These are phyloP conservation scores for Bacterosira constricta DNA, from an alignment of 108 stramenopile species.

Conservation along the genomic window DNA sequence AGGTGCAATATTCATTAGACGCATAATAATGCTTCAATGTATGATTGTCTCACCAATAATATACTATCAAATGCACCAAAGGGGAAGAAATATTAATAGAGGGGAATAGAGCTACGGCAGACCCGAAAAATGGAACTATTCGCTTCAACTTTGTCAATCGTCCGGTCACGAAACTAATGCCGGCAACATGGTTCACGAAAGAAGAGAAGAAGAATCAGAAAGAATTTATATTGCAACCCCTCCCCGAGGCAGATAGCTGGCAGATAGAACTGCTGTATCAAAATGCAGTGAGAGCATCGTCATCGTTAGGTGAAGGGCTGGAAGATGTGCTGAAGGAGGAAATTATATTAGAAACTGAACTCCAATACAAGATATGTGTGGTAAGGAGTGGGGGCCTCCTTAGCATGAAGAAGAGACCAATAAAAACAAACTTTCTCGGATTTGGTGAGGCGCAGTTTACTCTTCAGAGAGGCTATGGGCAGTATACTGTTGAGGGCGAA, in stretches of 20 bases:
- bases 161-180: slow-evolving; percentile 47
- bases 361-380: slow-evolving; percentile 43
- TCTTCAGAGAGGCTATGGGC: slow-evolving; percentile 80
- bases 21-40: too few species aligned
- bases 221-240: slow-evolving; percentile 56
- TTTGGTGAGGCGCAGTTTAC: slow-evolving; percentile 60
- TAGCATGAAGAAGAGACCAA: slow-evolving; percentile 48
- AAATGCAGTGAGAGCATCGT: slow-evolving; percentile 55
- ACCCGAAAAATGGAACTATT: slow-evolving; percentile 54
- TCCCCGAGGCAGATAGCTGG: slow-evolving; percentile 47
- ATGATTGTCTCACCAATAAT: too few species aligned
- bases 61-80: neutral
- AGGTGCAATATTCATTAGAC: neutral
- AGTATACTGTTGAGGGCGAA: slow-evolving; percentile 67
- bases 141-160: slow-evolving; percentile 62
- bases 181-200: slow-evolving; percentile 75
- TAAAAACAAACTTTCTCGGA: slow-evolving; percentile 39
- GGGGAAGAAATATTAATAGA: slow-evolving; percentile 62
- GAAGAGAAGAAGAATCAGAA: slow-evolving; percentile 56
- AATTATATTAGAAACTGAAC: slow-evolving; percentile 50
- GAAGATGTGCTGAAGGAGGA: slow-evolving; percentile 64
- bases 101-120: slow-evolving; percentile 67
- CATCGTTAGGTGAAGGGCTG: slow-evolving; percentile 57
- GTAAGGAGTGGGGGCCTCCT: slow-evolving; percentile 41
- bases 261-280: slow-evolving; percentile 75